These are phyloP conservation scores for Coelastrella sp. DNA, from an alignment of 139 green algal genomes.

Conservation along the genomic window DNA sequence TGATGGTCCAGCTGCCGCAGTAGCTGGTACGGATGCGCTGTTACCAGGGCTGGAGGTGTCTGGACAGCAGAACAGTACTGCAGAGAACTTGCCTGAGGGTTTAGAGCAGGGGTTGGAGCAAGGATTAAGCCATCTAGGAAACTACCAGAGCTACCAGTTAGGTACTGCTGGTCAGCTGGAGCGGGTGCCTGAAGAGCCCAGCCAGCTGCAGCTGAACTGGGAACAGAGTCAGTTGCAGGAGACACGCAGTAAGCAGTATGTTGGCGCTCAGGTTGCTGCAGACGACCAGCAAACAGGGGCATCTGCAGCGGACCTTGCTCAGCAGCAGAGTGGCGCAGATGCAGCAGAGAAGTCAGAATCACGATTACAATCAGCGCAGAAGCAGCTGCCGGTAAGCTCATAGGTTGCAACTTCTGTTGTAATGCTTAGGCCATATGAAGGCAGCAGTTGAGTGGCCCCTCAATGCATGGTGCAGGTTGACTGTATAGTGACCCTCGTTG, in stretches of 20 bases:
- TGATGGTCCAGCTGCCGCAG: neutral
- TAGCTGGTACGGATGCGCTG: neutral
- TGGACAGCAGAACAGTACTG: no score
- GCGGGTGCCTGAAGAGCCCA: conserved; percentile 15
- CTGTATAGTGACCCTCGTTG: no score
- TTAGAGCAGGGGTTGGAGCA: no score
- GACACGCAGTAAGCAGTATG: neutral
- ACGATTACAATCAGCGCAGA: neutral
- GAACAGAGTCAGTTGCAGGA: neutral
- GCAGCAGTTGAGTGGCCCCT: no score
- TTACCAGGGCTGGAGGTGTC: no score
- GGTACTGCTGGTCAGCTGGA: conserved; percentile 15
- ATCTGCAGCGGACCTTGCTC: neutral
- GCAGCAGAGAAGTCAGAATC: neutral
- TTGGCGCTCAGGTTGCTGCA: neutral
- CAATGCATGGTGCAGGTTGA: no score
- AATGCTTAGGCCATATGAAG: no score
- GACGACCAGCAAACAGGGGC: no score
- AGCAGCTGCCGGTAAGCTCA: neutral
- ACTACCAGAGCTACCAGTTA: no score
- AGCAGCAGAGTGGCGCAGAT: neutral
- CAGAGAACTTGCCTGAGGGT: no score
- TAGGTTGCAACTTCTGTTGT: no score
- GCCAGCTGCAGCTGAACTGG: neutral
- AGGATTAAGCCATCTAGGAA: no score